A percentile compares a stretch with the other conserved stretches of the same genome.
Evolutionary conservation across 2,329 filamentous ascomycete species (phyloP).

Genomic region (Phaeomoniella chlamydospora): DNA sequence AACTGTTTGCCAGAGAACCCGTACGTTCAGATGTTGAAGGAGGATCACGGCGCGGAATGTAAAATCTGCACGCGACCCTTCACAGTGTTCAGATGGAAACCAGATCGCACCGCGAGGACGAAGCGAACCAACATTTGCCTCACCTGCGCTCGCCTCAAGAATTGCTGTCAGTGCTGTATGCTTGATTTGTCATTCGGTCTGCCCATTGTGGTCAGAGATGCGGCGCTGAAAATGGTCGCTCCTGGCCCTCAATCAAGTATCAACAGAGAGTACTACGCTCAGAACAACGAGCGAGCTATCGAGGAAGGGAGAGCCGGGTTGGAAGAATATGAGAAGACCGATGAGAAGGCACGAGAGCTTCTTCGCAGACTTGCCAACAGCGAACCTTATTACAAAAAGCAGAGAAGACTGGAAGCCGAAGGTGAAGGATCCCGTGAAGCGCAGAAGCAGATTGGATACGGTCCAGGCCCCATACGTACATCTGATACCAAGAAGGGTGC

Average conservation of each 20-base stretch:
- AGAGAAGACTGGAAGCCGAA: slow-evolving; percentile 51
- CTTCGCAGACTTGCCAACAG: slow-evolving; percentile 73
- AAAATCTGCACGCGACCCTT: slow-evolving; percentile 88
- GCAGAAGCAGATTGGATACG: slow-evolving; percentile 36
- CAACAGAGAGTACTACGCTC: slow-evolving; percentile 94
- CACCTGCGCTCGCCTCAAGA: slow-evolving; percentile 92
- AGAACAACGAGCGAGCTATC: slow-evolving; percentile 90
- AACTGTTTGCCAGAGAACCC: slow-evolving; percentile 91
- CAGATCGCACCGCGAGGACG: slow-evolving; percentile 78
- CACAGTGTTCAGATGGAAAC: slow-evolving; percentile 89
- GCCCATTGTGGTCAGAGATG: slow-evolving; percentile 87
- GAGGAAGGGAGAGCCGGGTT: slow-evolving; percentile 69
- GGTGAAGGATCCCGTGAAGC: slow-evolving; percentile 30
- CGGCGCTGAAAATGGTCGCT: slow-evolving; percentile 93
- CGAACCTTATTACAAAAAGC: slow-evolving; percentile 90
- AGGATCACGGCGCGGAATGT: slow-evolving; percentile 82
- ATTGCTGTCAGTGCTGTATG: slow-evolving; percentile 99
- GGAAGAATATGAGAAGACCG: slow-evolving; percentile 91
- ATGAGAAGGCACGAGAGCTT: slow-evolving; percentile 88
- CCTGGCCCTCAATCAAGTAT: slow-evolving; percentile 84
- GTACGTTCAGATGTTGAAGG: slow-evolving; percentile 97
- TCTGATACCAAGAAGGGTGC: slow-evolving; percentile 33
- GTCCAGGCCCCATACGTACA: slow-evolving; percentile 66
- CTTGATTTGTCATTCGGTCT: slow-evolving; percentile 91
- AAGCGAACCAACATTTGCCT: slow-evolving; percentile 93